phyloP scores from a whole-genome alignment of 352 stramenopile species.

The Phytopythium sindhum region DNA sequence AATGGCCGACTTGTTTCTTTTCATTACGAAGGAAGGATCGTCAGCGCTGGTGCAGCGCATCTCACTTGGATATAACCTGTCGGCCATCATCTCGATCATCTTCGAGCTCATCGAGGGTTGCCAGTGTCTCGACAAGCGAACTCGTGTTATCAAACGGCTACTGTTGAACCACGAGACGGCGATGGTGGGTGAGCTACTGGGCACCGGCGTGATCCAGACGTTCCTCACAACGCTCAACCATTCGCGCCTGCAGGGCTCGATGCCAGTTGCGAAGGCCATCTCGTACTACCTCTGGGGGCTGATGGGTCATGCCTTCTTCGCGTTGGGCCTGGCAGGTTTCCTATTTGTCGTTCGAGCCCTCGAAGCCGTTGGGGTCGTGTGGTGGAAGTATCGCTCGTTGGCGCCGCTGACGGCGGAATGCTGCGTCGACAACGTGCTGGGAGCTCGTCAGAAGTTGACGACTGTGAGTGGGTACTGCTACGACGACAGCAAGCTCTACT shows the following conservation, averaged over 20 bases:
- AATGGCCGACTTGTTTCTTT: conserved; percentile 27
- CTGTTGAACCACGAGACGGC: conserved; percentile 21
- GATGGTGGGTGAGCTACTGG: conserved; percentile 14
- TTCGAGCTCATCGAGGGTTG: conserved; percentile 22
- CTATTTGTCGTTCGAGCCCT: conserved; percentile 8
- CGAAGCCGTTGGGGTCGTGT: conserved; percentile 2
- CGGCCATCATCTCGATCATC: conserved; percentile 17
- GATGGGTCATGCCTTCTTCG: conserved; percentile 15
- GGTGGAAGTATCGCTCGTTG: conserved; percentile 4
- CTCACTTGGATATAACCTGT: conserved; percentile 27
- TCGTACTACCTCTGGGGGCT: conserved; percentile 27
- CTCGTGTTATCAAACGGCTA: conserved; percentile 12
- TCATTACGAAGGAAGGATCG: conserved; percentile 20
- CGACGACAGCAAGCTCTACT: conserved; percentile 8
- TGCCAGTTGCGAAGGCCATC: conserved; percentile 10
- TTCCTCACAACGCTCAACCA: conserved; percentile 17
- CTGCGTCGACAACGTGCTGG: conserved; percentile 18
- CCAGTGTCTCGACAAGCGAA: conserved; percentile 4
- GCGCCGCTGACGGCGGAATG: conserved; percentile 14
- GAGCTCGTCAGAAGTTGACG: conserved; percentile 14
- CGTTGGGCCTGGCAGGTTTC: background rate
- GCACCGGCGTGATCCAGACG: conserved; percentile 10
- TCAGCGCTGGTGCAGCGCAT: conserved; percentile 19
- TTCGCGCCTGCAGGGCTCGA: conserved; percentile 8
- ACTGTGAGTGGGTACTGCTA: conserved; percentile 15